Evolutionary conservation across 257 asterid genomes (phyloP), one percentile per base, ranked within the genome.

Genomic region (Solanum tacnaense): DNA sequence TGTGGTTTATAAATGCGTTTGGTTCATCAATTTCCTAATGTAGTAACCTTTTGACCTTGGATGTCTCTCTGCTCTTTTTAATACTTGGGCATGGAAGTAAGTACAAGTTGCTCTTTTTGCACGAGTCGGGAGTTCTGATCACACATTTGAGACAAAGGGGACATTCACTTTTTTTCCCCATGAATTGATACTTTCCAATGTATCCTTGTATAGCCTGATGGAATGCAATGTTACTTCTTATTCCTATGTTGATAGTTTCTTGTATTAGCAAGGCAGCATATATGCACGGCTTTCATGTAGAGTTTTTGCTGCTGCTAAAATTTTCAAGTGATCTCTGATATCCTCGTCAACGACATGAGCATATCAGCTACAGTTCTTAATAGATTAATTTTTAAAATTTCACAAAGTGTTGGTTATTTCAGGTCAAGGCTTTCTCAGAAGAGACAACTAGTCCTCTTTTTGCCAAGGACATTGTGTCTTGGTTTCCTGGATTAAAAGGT

Each of bases 401-500:
- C 70, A 49, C 70, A 1, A 49, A 29, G 67, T 82, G 65, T 82
- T 32, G 0, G 70, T 49, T 83, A 82, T 91, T 93, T 84, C 96
- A 97, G 99, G 93, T 94, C 62, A 93, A 92, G 89, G 93, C 91
- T 87, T 89, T 91, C 81, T 65, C 92, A 67, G 89, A 67, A 86
- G 88, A 91, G 52, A 86, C 88, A 74, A 92, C 94, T 60, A 82
- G 94, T 74, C 87, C 91, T 39, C 95, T 95, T 90, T 97, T 97
- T 88, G 38, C 91, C 9, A 96, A 94, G 91, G 98, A 93, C 89
- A 91, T 97, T 62, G 79, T 95, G 68, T 90, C 94, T 44, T 94
- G 98, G 89, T 92, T 91, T 92, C 99, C 99, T 68, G 98, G 96
- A 88, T 88, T 97, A 49, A 96, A 88, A 91, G 95, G 96, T 89